phyloP scores from a whole-genome alignment of 2,329 filamentous ascomycete genomes.

The Gnomoniopsis smithogilvyi region DNA sequence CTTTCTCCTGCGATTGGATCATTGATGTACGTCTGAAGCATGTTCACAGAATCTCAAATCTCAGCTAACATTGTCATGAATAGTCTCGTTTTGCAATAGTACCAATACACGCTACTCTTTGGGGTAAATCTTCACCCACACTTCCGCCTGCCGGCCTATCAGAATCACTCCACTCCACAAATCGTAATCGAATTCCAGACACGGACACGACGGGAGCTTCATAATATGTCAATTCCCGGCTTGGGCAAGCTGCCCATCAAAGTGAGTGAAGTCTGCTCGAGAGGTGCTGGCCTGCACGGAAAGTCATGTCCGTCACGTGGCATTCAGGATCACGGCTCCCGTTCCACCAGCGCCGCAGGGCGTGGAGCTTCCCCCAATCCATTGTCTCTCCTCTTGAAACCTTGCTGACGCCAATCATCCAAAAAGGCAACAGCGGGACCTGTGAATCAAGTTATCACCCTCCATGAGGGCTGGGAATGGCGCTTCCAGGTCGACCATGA shows the following conservation, averaged over 20 bases:
- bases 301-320: too few relatives aligned
- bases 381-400: neutral
- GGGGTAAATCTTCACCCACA: too few relatives aligned
- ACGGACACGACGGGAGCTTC: neutral
- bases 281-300: neutral
- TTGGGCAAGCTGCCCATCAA: conserved; percentile 64
- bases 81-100: too few relatives aligned
- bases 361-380: neutral
- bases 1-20: too few relatives aligned
- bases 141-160: too few relatives aligned
- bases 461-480: conserved; percentile 71
- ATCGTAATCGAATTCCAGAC: neutral
- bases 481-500: conserved; percentile 67
- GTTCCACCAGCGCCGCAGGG: neutral
- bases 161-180: neutral
- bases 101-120: too few relatives aligned
- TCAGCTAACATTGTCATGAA: too few relatives aligned
- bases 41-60: too few relatives aligned
- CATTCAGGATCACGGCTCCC: neutral
- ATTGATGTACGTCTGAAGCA: too few relatives aligned
- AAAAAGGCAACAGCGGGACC: conserved; percentile 35
- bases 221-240: conserved; percentile 68
- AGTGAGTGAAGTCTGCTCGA: conserved; percentile 36
- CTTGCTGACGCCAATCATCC: conserved; percentile 14
- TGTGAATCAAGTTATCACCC: conserved; percentile 41